Conservation (phyloP, 345 rosid species). For the Eucalyptus curtisii region DNA sequence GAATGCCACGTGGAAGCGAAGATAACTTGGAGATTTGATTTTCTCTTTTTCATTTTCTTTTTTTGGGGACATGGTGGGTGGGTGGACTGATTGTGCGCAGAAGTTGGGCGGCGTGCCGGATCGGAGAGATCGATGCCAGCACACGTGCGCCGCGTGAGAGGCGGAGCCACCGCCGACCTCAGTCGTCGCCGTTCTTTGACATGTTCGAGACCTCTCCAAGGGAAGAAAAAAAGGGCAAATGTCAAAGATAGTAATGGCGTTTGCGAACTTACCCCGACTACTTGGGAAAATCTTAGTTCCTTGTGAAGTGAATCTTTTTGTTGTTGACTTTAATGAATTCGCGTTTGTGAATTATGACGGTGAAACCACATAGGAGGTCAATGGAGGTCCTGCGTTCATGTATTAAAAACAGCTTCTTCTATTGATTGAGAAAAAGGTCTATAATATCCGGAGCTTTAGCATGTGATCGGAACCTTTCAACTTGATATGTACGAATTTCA, state of each 20-base stretch:
- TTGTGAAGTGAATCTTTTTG: background rate
- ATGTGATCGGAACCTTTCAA: background rate
- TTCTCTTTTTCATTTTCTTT: background rate
- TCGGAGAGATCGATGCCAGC: background rate
- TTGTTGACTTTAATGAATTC: background rate
- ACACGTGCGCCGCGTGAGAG: background rate
- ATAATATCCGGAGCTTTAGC: background rate
- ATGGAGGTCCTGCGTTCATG: background rate
- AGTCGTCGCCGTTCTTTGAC: background rate
- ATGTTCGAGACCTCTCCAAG: background rate
- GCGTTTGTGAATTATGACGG: background rate
- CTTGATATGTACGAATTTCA: accelerated
- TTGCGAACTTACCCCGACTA: background rate
- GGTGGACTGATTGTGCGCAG: background rate
- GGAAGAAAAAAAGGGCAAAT: background rate
- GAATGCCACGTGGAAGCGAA: background rate
- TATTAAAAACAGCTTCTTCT: background rate
- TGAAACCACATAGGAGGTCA: background rate
- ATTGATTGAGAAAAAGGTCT: background rate
- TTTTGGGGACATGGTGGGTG: background rate
- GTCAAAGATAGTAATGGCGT: background rate
- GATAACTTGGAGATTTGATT: background rate
- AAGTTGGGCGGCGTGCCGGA: background rate
- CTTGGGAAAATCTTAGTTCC: background rate
- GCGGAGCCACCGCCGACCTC: background rate